These are phyloP conservation scores for Flaveria ramosissima DNA, from an alignment of 129 eudicot species.

Conservation along the genomic window DNA sequence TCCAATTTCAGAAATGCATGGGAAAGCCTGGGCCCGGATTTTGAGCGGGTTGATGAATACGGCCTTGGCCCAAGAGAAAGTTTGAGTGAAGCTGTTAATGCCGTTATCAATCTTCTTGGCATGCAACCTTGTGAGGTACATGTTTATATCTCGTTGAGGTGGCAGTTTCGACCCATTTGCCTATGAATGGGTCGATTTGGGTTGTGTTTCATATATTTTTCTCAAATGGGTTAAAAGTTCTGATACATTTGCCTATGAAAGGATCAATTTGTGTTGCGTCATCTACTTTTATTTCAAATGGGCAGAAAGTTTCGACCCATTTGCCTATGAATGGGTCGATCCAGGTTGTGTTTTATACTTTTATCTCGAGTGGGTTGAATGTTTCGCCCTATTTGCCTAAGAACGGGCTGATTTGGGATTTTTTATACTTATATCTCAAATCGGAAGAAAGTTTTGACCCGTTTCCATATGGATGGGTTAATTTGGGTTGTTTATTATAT, in stretches of 20 bases:
- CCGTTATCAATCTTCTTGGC: conserved; percentile 87
- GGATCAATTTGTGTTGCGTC: neutral
- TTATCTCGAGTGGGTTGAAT: neutral
- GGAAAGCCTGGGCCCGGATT: conserved; percentile 81
- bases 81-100: conserved; percentile 78
- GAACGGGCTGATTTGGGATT: neutral
- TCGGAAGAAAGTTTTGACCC: neutral
- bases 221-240: neutral
- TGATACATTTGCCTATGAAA: neutral
- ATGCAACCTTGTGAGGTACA: conserved; percentile 97
- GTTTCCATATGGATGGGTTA: neutral
- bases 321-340: neutral
- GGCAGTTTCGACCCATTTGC: neutral
- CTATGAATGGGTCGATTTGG: neutral
- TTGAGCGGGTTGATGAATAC: conserved; percentile 84
- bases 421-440: neutral
- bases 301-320: neutral
- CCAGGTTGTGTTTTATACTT: neutral
- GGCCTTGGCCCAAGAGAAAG: conserved; percentile 95
- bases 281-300: neutral
- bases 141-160: neutral
- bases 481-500: neutral
- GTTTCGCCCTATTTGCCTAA: no score
- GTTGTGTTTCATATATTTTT: neutral
- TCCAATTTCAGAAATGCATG: conserved; percentile 95